Percentiles rank a stretch among this genome's conserved stretches.
Conservation (phyloP, 768 basidiomycete species). For the Calvatia gigantea region DNA sequence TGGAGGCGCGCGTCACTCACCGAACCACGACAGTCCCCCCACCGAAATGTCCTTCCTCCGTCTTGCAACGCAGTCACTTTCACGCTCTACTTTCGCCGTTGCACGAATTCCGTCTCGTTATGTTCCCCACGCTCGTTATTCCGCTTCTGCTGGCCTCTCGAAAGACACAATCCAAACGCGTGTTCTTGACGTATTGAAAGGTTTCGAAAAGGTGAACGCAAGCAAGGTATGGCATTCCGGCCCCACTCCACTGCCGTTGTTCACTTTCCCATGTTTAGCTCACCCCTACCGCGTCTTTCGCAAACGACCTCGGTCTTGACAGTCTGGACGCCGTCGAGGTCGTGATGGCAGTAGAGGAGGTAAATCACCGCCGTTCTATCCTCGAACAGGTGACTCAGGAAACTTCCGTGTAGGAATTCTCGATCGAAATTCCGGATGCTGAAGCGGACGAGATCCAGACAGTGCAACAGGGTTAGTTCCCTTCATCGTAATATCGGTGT, state of each 20-base stretch:
- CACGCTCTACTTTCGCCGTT: slow-evolving; percentile 35
- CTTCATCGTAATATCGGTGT: slow-evolving; percentile 6
- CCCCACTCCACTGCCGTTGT: not conserved
- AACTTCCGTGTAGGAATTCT: slow-evolving; percentile 69
- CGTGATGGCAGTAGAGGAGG: slow-evolving; percentile 98
- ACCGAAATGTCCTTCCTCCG: slow-evolving; percentile 53
- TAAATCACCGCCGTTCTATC: slow-evolving; percentile 19
- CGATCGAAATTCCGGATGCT: slow-evolving; percentile 95
- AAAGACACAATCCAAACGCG: slow-evolving; percentile 68
- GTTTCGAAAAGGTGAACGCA: slow-evolving; percentile 84
- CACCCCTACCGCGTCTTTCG: slow-evolving; percentile 59
- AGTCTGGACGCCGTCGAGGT: slow-evolving; percentile 97
- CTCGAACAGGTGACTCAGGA: not conserved
- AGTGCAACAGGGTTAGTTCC: slow-evolving; percentile 76
- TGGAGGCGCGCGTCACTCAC: slow-evolving; percentile 8
- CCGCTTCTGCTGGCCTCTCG: slow-evolving; percentile 63
- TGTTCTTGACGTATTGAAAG: slow-evolving; percentile 79
- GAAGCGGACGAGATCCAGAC: slow-evolving; percentile 95
- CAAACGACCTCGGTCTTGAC: slow-evolving; percentile 86
- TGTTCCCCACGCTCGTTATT: slow-evolving; percentile 51
- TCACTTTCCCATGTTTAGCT: slow-evolving; percentile 43
- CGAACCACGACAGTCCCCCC: slow-evolving; percentile 2
- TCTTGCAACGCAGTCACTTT: slow-evolving; percentile 44
- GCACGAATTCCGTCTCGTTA: slow-evolving; percentile 32
- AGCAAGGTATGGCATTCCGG: slow-evolving; percentile 48